Percentiles rank a stretch among this genome's conserved stretches.
phyloP scores from a whole-genome alignment of 495 filamentous ascomycete genomes.

The Neurospora tetrasperma region DNA sequence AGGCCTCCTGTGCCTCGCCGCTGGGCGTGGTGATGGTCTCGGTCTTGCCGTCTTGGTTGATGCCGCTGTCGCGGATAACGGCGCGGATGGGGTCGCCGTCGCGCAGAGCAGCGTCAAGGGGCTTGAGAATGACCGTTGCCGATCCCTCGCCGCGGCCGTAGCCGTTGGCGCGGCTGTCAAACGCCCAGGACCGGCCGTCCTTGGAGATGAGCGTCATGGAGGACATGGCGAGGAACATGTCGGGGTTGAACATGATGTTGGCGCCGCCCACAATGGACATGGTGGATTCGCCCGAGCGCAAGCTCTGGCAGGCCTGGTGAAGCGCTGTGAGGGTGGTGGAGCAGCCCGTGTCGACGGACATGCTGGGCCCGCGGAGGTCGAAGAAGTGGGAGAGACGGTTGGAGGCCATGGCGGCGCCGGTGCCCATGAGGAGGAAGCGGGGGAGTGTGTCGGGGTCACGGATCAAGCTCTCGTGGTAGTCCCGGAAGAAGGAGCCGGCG shows the following conservation, averaged over 20 bases:
- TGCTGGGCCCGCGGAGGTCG: constrained; percentile 43
- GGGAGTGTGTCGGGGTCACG: constrained; percentile 19
- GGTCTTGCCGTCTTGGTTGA: constrained; percentile 49
- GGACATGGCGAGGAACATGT: constrained; percentile 26
- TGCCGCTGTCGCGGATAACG: constrained; percentile 45
- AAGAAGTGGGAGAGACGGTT: constrained; percentile 50
- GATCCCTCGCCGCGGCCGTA: constrained; percentile 54
- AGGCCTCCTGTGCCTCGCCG: constrained; percentile 36
- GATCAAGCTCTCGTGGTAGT: constrained; percentile 33
- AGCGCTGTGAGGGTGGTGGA: constrained; percentile 43
- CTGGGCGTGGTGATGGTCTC: constrained; percentile 38
- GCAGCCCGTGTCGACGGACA: constrained; percentile 52
- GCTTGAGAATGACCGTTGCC: constrained; percentile 46
- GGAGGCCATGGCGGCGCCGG: constrained; percentile 35
- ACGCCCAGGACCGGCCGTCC: constrained; percentile 26
- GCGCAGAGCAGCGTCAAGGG: constrained; percentile 41
- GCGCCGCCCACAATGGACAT: constrained; percentile 37
- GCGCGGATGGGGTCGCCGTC: constrained; percentile 49
- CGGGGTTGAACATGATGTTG: constrained; percentile 25
- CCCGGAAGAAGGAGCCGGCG: constrained; percentile 33
- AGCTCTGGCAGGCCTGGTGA: constrained; percentile 38
- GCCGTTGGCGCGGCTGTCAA: constrained; percentile 48
- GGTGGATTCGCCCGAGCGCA: constrained; percentile 39
- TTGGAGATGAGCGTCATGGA: constrained; percentile 26
- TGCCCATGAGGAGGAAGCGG: constrained; percentile 43